phyloP scores from a whole-genome alignment of 495 filamentous ascomycete species.

The Astrothelium macrocarpum region DNA sequence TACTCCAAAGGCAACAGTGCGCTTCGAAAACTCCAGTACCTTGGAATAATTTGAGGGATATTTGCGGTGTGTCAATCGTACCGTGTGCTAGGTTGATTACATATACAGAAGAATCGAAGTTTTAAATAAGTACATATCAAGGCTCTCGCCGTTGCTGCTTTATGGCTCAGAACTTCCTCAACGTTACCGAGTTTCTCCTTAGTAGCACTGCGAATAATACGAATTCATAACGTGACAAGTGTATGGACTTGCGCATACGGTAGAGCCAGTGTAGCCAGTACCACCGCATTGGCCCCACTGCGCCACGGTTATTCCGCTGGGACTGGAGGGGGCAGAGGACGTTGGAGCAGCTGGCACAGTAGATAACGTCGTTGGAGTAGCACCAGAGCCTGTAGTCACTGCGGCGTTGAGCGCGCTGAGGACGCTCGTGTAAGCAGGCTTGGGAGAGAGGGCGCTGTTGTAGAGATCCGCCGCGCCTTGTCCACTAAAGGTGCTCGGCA shows the following conservation, averaged over 20 bases:
- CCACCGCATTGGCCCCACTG: conserved; percentile 19
- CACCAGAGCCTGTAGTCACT: not conserved
- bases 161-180: no score
- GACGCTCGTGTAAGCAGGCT: conserved; percentile 4
- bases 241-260: conserved; percentile 16
- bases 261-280: conserved; percentile 16
- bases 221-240: conserved; percentile 13
- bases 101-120: no score
- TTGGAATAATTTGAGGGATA: no score
- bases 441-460: not conserved
- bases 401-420: not conserved
- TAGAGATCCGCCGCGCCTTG: conserved; percentile 1
- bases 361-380: not conserved
- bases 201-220: conserved; percentile 21
- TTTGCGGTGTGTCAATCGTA: no score
- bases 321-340: not conserved
- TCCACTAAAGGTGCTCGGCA: conserved; percentile 8
- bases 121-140: no score
- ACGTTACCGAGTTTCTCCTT: no score
- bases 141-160: no score
- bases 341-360: not conserved
- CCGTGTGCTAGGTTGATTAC: no score
- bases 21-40: no score
- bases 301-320: not conserved
- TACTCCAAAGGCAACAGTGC: no score